Base-by-base conservation (phyloP, 2,329 filamentous ascomycete species). In the Phaeoacremonium minimum region DNA sequence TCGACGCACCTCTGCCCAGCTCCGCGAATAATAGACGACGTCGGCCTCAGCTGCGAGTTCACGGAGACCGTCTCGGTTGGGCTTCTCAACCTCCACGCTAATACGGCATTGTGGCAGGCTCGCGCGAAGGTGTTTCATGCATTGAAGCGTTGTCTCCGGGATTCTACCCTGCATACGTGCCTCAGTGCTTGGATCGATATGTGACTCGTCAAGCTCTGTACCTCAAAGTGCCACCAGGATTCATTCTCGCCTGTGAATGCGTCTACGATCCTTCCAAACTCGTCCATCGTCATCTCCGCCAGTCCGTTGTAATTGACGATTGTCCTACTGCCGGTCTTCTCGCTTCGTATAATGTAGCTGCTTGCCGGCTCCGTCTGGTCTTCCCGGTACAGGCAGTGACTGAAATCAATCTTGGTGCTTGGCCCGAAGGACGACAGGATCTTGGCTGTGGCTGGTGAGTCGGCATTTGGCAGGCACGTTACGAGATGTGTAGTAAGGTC, bases 11-110 rank as follows among this genome's bases (percentile, higher is more conserved):
- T 81, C 72, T 41, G 83, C 83, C 83, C 84, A 88, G 34, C 67
- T 69, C 48, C 72, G 75, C 11, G 83, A 85, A 59, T 83, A 87
- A 55, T 87, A 86, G n/a, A 87, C 75, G 14, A 85, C 71, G 50
- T 87, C 79, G 16, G 81, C 83, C 46, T 73, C 66, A 26, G 65
- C 64, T 17, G 80, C 80, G 32, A 87, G 67, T 18, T 74, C 65
- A 33, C 66, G 60, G 37, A 87, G 65, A 3, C 79, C 80, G 18
- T 60, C 55, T 9, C 84, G 71, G 11, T 67, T 69, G 3, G 83
- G 83, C 53, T 85, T 87, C 61, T 88, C 84, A 29, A 84, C 63
- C 57, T 88, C 85, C 36, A 87, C 77, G 54, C 83, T 88, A 51
- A 87, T 63, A 32, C 50, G 67, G 32, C 67, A 62, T 5, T 47